Evolutionary conservation across 2,329 filamentous ascomycete genomes (phyloP), one percentile per base, ranked within the genome.

Genomic region (Xylaria sp.): DNA sequence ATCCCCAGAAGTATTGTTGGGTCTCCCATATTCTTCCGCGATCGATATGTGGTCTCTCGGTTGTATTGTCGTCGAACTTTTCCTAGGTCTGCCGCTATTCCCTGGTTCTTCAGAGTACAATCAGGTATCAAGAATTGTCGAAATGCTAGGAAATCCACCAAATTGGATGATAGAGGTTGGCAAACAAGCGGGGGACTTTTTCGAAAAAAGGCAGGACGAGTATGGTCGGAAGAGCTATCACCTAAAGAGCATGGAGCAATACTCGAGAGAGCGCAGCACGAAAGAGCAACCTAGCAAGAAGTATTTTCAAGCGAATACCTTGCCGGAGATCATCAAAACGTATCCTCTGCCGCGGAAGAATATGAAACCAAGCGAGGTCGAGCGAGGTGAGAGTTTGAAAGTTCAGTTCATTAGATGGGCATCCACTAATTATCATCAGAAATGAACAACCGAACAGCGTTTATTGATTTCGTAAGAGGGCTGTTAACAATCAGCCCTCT

Each of bases 21-120:
- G 96, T 3, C 83, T 99, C 56, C 96, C 96, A 68, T 99, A 99
- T 80, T 98, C 96, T 14, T 98, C 96, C 4, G 96, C 96, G 51
- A 99, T 99, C 77, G 96, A 99, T 78, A 99, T 99, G 95, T 99
- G 96, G 96, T 99, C 96, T 4, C 84, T 99, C 53, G 96, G 96
- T 62, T 99, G 96, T 81, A 99, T 99, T 73, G 95, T 99, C 17
- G 96, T 99, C 27, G 96, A 99, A 81, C 86, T 99, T 19, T 99
- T 99, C 85, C 86, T 99, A 1, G 96, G 96, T 54, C 85, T 99
- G 58, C 96, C 96, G 0, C 82, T 99, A 2, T 99, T 99, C 80
- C 96, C 96, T 7, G 96, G 96, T 32, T 98, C 95, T 0, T 99
- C 96, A 2, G 96, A 99, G 80, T 99, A 99, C 81, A 99, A 99